Evolutionary conservation across 306 rosid genomes (phyloP).

Genomic region (Citrullus amarus): DNA sequence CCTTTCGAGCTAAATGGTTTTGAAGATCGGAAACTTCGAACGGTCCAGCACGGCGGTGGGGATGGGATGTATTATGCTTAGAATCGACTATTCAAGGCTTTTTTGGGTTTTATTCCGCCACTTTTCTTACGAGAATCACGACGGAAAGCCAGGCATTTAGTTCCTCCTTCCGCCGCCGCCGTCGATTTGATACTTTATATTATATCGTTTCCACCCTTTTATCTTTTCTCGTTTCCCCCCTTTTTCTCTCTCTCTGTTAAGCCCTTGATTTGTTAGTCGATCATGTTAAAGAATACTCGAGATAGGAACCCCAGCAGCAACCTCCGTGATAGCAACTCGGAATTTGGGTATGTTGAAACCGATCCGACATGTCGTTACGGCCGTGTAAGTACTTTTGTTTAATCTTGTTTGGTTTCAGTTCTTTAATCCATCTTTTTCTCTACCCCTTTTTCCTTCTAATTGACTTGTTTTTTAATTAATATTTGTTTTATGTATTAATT

Average conservation of each 20-base stretch:
- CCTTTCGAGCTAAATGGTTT: constrained; percentile 25
- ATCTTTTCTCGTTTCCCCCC: neutral
- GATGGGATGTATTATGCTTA: constrained; percentile 44
- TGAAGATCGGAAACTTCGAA: constrained; percentile 24
- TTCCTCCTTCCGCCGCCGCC: neutral
- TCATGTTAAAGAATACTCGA: constrained; percentile 27
- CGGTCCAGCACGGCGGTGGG: constrained; percentile 24
- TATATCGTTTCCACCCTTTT: neutral
- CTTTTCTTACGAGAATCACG: constrained; percentile 51
- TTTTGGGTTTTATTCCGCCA: constrained; percentile 55
- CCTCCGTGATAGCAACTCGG: neutral
- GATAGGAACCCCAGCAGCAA: constrained; percentile 15
- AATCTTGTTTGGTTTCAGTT: neutral
- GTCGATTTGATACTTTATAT: neutral
- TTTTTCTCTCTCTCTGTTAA: neutral
- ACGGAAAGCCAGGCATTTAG: constrained; percentile 55
- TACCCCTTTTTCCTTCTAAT: neutral
- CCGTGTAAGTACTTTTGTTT: constrained; percentile 35
- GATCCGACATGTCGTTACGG: constrained; percentile 77
- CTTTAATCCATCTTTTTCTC: no score
- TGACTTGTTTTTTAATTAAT: neutral
- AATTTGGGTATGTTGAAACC: constrained; percentile 40
- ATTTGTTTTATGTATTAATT: neutral
- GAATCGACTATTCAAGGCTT: constrained; percentile 46
- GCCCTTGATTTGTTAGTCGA: constrained; percentile 1